Base-by-base conservation (phyloP, 306 rosid genomes). In the Trifolium subterraneum region DNA sequence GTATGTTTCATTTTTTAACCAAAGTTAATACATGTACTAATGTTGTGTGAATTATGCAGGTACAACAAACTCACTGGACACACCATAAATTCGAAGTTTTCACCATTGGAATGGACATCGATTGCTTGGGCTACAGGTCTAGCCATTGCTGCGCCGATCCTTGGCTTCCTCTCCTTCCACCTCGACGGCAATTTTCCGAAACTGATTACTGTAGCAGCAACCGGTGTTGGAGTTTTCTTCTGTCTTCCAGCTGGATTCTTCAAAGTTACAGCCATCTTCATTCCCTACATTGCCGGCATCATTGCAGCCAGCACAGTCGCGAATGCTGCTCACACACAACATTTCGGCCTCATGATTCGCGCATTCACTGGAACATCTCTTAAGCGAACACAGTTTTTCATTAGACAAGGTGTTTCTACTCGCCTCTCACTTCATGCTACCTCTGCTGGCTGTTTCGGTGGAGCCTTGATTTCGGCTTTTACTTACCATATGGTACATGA, bases 111-210 rank as follows among this genome's bases (percentile, higher is more conserved):
- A 16, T 93, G 96, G 97, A 88, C 97, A 14, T 85, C 98, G 64
- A 84, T 93, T 58, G 89, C 87, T 1, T 93, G 98, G 98, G 93
- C 88, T 3, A 60, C 71, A 47, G 97, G 98, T n/a, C 59, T 91
- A 6, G 75, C 79, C 38, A 0, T 91, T 10, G 92, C 91, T 14
- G 88, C 88, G 71, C 98, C 98, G 12, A 48, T 86, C 8, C 84
- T 91, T 0, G 88, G 73, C 10, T 75, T 79, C 81, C 35, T 84
- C 10, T 88, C 97, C 73, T 81, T 81, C 83, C 90, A 76, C 23
- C 92, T 93, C 2, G 98, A 91, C 11, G 94, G 96, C 31, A 64
- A 78, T 25, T 71, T 73, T 72, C 97, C 88, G 4, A 36, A 79
- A 12, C 60, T 88, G 74, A 84, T 93, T 14, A 68, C 85, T 0